Conservation (phyloP, 2,329 filamentous ascomycete species). For the Blumeria graminis region DNA sequence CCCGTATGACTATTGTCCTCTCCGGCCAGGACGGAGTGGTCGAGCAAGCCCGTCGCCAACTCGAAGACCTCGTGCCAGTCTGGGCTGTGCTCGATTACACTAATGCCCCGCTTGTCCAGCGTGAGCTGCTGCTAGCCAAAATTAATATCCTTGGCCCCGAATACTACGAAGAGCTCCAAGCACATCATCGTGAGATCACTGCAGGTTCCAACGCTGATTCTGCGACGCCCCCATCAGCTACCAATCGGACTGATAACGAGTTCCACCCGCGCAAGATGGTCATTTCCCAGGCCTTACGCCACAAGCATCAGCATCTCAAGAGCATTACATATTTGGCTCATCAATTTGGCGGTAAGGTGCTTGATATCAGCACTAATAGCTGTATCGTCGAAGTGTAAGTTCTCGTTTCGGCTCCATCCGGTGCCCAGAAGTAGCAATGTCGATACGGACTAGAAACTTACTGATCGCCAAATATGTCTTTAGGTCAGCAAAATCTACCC, state of each 20-base stretch:
- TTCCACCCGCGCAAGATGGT: slow-evolving; percentile 81
- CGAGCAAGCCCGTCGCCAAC: slow-evolving; percentile 82
- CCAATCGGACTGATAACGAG: slow-evolving; percentile 21
- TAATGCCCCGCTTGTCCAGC: slow-evolving; percentile 72
- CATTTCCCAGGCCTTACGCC: slow-evolving; percentile 66
- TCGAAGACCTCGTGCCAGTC: slow-evolving; percentile 90
- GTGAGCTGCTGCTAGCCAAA: slow-evolving; percentile 86
- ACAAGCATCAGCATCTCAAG: slow-evolving; percentile 94
- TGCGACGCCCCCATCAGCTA: slow-evolving; percentile 5
- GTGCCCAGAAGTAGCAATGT: too few species aligned
- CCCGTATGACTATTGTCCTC: slow-evolving; percentile 95
- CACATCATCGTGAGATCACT: slow-evolving; percentile 83
- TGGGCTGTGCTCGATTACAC: slow-evolving; percentile 98
- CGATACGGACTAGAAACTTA: too few species aligned
- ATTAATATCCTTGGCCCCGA: slow-evolving; percentile 90
- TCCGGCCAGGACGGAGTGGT: slow-evolving; percentile 92
- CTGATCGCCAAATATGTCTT: neutral
- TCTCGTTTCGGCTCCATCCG: neutral
- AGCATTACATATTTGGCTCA: slow-evolving; percentile 91
- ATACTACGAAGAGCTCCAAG: slow-evolving; percentile 91
- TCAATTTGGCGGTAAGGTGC: slow-evolving; percentile 90
- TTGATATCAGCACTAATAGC: slow-evolving; percentile 95
- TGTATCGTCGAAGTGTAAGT: slow-evolving; percentile 93
- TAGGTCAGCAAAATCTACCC: slow-evolving; percentile 61
- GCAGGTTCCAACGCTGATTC: slow-evolving; percentile 12